Percentiles rank a stretch among this genome's conserved stretches.
Conservation (phyloP, 1,139 yeast genomes). For the Arxiozyma slooffiae region DNA sequence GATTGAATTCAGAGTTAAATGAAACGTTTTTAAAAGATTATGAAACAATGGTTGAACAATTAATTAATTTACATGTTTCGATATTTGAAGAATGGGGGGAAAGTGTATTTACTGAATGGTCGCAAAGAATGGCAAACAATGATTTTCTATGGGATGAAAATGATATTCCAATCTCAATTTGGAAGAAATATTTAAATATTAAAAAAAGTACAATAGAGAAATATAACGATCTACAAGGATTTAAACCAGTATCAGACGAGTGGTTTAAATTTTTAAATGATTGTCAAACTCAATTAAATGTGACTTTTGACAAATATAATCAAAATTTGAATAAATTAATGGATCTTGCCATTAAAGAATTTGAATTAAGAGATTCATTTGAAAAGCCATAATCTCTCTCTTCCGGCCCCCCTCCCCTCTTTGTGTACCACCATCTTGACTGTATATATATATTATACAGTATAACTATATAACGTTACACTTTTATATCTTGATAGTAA, state of each 20-base stretch:
- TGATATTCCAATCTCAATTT: background rate
- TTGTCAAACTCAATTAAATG: background rate
- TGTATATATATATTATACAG: too few relatives aligned
- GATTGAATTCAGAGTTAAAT: background rate
- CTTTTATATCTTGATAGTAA: too few relatives aligned
- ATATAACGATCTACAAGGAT: background rate
- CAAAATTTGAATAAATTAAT: too few relatives aligned
- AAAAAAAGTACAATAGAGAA: background rate
- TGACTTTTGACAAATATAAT: background rate
- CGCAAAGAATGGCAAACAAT: conserved; percentile 30
- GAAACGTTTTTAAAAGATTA: conserved; percentile 40
- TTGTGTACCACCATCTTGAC: too few relatives aligned
- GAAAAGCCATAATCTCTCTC: background rate
- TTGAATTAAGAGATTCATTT: background rate
- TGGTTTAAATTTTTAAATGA: background rate
- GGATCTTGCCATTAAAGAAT: background rate
- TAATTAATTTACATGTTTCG: conserved; percentile 36
- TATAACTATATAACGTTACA: too few relatives aligned
- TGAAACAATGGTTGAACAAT: conserved; percentile 32
- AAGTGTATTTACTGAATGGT: conserved; percentile 48
- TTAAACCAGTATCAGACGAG: background rate
- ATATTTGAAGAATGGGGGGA: conserved; percentile 67
- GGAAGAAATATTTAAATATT: background rate
- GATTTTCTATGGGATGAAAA: conserved; percentile 12
- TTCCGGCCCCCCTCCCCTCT: background rate